Percentiles rank a stretch among this genome's conserved stretches.
phyloP scores from a whole-genome alignment of 2,329 filamentous ascomycete genomes.

The Tolypocladium endophyticum region DNA sequence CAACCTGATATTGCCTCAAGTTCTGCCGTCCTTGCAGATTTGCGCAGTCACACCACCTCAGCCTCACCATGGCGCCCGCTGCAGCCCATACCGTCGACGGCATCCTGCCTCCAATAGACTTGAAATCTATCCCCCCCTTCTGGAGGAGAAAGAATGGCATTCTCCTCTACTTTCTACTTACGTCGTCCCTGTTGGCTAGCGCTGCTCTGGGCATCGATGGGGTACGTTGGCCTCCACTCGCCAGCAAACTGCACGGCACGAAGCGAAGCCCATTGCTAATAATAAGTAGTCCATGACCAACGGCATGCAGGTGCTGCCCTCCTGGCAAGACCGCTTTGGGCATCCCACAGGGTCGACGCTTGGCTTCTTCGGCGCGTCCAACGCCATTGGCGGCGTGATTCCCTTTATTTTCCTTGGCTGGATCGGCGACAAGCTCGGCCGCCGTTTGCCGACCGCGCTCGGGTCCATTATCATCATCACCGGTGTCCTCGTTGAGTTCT shows the following conservation, averaged over 20 bases:
- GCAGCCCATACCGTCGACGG: conserved; percentile 19
- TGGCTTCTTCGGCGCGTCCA: conserved; percentile 28
- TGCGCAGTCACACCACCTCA: neutral
- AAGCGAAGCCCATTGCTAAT: neutral
- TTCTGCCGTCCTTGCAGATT: neutral
- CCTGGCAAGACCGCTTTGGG: conserved; percentile 26
- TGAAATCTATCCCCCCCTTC: conserved; percentile 19
- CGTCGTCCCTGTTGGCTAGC: conserved; percentile 29
- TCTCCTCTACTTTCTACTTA: conserved; percentile 30
- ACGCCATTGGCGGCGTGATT: conserved; percentile 27
- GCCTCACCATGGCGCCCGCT: conserved; percentile 18
- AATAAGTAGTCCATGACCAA: conserved; percentile 25
- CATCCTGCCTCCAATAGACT: conserved; percentile 19
- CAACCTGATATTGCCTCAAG: neutral
- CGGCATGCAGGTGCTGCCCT: conserved; percentile 24
- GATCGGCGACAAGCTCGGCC: conserved; percentile 23
- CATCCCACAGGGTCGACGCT: conserved; percentile 25
- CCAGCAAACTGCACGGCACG: neutral
- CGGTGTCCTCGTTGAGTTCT: conserved; percentile 24
- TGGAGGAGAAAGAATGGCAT: conserved; percentile 29
- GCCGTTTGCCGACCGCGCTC: conserved; percentile 21
- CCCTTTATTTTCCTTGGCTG: conserved; percentile 24
- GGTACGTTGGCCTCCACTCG: conserved; percentile 14
- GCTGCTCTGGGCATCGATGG: conserved; percentile 31
- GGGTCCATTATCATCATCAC: conserved; percentile 28